Evolutionary conservation across 768 basidiomycete species (phyloP).

Genomic region (Tremella fuciformis): DNA sequence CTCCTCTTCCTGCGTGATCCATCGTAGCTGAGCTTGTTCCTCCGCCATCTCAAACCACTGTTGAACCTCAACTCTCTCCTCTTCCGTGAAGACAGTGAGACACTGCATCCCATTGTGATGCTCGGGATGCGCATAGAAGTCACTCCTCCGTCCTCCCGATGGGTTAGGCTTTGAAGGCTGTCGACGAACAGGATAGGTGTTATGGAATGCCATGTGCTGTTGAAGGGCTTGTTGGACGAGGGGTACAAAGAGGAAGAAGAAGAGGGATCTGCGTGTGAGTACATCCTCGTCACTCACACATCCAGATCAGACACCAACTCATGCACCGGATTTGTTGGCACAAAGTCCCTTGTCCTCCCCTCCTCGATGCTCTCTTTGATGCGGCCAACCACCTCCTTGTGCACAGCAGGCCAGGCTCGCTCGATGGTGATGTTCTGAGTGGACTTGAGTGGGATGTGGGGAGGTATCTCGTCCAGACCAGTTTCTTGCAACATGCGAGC

Average conservation of each 20-base stretch:
- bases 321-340: background rate
- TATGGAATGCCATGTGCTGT: background rate
- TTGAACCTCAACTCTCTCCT: background rate
- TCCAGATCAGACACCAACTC: background rate
- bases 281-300: background rate
- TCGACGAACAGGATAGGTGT: background rate
- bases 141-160: background rate
- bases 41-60: background rate
- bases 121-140: background rate
- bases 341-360: background rate
- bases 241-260: conserved; percentile 9
- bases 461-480: conserved; percentile 5
- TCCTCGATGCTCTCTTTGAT: background rate
- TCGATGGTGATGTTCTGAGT: conserved; percentile 15
- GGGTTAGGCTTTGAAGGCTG: background rate
- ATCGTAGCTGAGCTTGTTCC: background rate
- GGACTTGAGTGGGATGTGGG: conserved; percentile 9
- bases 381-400: conserved; percentile 6
- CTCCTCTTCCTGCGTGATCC: background rate
- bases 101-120: background rate
- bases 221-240: conserved; percentile 1
- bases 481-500: background rate
- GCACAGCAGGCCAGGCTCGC: conserved; percentile 7
- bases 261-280: conserved; percentile 2
- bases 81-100: background rate